Evolutionary conservation across 176 grass and related monocot genomes (phyloP), one percentile per base, ranked within the genome.

Genomic region (Areca catechu): DNA sequence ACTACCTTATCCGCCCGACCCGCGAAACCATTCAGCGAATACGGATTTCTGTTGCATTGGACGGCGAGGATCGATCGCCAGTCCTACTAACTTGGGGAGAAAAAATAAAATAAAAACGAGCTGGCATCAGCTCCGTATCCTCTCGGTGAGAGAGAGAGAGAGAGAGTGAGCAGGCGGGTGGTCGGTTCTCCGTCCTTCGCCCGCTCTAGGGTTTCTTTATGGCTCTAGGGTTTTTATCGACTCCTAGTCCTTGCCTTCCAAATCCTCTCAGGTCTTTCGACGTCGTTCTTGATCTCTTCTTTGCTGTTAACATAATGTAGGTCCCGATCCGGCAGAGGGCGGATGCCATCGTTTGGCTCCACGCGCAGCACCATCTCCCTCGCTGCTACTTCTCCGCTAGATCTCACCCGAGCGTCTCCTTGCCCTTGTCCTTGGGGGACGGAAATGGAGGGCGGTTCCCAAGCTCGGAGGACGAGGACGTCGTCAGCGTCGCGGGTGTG

Each of bases 281-380:
- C 3, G 7, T 63, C 0, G n/a, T 10, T 22, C 34, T 43, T 43
- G 34, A 43, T 43, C 7, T 6, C 34, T 43, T 43, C 27, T 48
- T 7, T 0, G 4, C 9, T 63, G 9, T 18, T 18, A 6, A 19
- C 16, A 1, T 0, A 53, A 53, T 43, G 57, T 76, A 89, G 85
- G 83, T 97, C 34, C 86, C 86, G 4, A 80, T 97, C 25, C 76
- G 69, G 80, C 77, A 88, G 76, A 69, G 86, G 17, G 80, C 65
- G 51, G 80, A 97, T 29, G 83, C 86, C 61, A 64, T 91, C 21
- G 80, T 88, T 61, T 97, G 83, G 92, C 80, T 97, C n/a, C 83
- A 88, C 49, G 83, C 78, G 15, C 86, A 97, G 66, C 60, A 18
- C 54, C 57, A 57, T 28, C 65, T 88, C 53, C 86, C 83, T 0